A percentile compares a stretch with the other conserved stretches of the same genome.
Conservation (phyloP, 305 asterid genomes). For the Petunia hybrid region DNA sequence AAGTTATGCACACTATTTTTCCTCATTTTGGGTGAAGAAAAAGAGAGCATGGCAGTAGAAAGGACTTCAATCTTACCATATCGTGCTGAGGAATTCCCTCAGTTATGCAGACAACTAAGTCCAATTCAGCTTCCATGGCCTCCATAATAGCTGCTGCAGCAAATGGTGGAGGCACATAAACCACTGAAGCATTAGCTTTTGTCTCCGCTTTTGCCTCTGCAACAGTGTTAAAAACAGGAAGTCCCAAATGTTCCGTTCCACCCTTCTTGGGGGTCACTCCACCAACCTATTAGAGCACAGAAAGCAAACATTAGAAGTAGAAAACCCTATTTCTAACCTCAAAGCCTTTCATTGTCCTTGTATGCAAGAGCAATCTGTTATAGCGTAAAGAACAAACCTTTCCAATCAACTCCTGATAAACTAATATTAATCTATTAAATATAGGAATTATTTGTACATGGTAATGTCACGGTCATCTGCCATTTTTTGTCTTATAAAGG, state of each 20-base stretch:
- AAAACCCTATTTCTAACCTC: background rate
- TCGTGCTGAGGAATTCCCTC: conserved; percentile 97
- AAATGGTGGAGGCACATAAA: conserved; percentile 96
- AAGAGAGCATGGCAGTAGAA: background rate
- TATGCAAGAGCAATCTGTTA: background rate
- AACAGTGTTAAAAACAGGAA: conserved; percentile 85
- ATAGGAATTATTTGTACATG: background rate
- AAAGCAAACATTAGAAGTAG: background rate
- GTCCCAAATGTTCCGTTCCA: conserved; percentile 96
- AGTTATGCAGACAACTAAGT: conserved; percentile 71
- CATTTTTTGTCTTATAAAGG: background rate
- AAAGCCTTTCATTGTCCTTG: background rate
- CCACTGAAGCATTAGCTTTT: conserved; percentile 90
- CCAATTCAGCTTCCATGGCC: conserved; percentile 88
- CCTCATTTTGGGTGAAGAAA: background rate
- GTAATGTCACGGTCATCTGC: background rate
- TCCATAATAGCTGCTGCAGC: conserved; percentile 95
- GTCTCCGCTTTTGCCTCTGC: conserved; percentile 98
- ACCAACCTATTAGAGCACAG: conserved; percentile 67
- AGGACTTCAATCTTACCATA: conserved; percentile 61
- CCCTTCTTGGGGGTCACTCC: conserved; percentile 97
- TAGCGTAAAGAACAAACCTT: background rate
- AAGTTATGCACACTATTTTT: background rate
- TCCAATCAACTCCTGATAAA: background rate
- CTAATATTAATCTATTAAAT: background rate